Evolutionary conservation across 164 flowering plant genomes (phyloP).

Genomic region (Tetracentron sinense): DNA sequence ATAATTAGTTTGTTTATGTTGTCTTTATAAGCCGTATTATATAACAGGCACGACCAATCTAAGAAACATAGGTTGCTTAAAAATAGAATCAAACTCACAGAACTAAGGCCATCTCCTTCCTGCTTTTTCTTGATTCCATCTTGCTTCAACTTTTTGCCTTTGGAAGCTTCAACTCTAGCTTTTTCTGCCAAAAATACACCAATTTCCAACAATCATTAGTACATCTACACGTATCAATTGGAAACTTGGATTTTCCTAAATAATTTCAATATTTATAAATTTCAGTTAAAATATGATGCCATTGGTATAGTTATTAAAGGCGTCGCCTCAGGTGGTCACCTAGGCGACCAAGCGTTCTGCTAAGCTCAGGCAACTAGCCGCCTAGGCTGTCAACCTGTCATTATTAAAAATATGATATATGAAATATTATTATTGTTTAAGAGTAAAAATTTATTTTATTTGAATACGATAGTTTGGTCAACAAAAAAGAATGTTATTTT

Average conservation of each 20-base stretch:
- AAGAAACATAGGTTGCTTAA: neutral
- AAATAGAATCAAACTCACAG: neutral
- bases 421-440: too few relatives aligned
- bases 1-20: constrained; percentile 1
- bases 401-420: too few relatives aligned
- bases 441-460: too few relatives aligned
- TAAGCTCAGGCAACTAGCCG: too few relatives aligned
- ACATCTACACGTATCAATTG: neutral
- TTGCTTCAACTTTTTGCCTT: constrained; percentile 5
- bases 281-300: too few relatives aligned
- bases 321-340: too few relatives aligned
- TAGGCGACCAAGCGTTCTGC: too few relatives aligned
- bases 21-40: neutral
- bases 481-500: too few relatives aligned
- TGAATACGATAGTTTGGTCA: too few relatives aligned
- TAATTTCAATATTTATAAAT: too few relatives aligned
- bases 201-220: neutral
- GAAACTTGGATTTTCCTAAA: neutral
- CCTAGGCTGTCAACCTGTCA: too few relatives aligned
- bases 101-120: neutral
- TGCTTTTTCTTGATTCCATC: neutral
- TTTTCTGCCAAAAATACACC: constrained; percentile 3
- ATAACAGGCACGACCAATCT: neutral
- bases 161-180: constrained; percentile 6
- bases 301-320: too few relatives aligned